Conservation (phyloP, 2,329 filamentous ascomycete species). For the Scedosporium boydii region DNA sequence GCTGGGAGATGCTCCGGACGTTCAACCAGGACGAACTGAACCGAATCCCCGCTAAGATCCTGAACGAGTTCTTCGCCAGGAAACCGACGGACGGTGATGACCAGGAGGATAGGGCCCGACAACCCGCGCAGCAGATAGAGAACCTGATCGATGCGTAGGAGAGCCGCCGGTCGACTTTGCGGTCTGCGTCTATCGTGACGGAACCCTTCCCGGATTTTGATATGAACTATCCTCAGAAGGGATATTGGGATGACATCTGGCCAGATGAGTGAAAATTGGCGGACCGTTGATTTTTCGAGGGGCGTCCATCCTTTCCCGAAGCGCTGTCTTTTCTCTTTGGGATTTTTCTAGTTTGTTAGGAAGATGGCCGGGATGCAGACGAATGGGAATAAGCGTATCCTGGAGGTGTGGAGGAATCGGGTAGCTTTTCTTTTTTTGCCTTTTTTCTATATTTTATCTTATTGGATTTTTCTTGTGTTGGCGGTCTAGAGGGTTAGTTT, state of each 20-base stretch:
- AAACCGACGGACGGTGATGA: slow-evolving; percentile 55
- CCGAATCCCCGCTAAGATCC: slow-evolving; percentile 75
- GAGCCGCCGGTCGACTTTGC: not conserved
- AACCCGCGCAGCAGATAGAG: slow-evolving; percentile 34
- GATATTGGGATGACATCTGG: too few relatives aligned
- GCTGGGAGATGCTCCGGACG: slow-evolving; percentile 92
- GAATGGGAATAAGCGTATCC: too few relatives aligned
- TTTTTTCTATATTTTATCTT: not conserved
- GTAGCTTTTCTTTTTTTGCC: not conserved
- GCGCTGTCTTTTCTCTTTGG: too few relatives aligned
- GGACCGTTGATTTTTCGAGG: too few relatives aligned
- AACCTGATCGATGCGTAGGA: slow-evolving; percentile 51
- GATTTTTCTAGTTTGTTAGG: too few relatives aligned
- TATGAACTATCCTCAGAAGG: not conserved
- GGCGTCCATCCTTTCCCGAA: too few relatives aligned
- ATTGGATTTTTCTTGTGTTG: not conserved
- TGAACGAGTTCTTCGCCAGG: slow-evolving; percentile 75
- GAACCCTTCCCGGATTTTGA: not conserved
- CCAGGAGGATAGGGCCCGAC: slow-evolving; percentile 31
- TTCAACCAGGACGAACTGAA: slow-evolving; percentile 98
- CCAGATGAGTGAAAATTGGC: too few relatives aligned
- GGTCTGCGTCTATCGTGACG: not conserved
- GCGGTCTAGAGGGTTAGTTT: not conserved
- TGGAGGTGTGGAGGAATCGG: not conserved
- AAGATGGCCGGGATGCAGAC: too few relatives aligned